A percentile compares a stretch with the other conserved stretches of the same genome.
Conservation (phyloP, 148 eudicot species). For the Cornus florida region DNA sequence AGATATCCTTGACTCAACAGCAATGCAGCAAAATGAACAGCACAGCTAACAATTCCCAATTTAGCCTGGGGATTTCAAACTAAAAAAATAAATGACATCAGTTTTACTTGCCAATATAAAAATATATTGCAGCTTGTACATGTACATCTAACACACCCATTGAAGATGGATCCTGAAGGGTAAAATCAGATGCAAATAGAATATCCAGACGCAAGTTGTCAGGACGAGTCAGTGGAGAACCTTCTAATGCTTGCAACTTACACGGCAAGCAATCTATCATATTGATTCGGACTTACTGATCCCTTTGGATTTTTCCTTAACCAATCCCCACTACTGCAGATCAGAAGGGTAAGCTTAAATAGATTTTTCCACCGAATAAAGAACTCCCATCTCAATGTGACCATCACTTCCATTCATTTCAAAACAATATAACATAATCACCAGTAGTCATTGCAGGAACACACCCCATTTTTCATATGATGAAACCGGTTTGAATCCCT, state of each 20-base stretch:
- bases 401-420: background rate
- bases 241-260: background rate
- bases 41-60: no score
- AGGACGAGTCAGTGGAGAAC: background rate
- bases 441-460: conserved; percentile 74
- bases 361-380: background rate
- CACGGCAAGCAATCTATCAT: background rate
- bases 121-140: no score
- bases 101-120: no score
- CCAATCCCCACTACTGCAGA: background rate
- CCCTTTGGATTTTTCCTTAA: background rate
- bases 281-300: no score
- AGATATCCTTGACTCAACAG: no score
- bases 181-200: no score
- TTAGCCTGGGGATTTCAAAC: no score
- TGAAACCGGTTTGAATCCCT: conserved; percentile 71
- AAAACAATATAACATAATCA: conserved; percentile 14
- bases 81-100: no score
- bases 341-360: background rate
- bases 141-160: no score
- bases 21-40: no score
- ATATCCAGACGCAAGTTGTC: background rate
- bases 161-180: background rate
- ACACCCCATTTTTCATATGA: conserved; percentile 48
- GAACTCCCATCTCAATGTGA: background rate